A percentile compares a stretch with the other conserved stretches of the same genome.
These are phyloP conservation scores for Calocybe gangraenosa DNA, from an alignment of 768 basidiomycete species.

Conservation along the genomic window DNA sequence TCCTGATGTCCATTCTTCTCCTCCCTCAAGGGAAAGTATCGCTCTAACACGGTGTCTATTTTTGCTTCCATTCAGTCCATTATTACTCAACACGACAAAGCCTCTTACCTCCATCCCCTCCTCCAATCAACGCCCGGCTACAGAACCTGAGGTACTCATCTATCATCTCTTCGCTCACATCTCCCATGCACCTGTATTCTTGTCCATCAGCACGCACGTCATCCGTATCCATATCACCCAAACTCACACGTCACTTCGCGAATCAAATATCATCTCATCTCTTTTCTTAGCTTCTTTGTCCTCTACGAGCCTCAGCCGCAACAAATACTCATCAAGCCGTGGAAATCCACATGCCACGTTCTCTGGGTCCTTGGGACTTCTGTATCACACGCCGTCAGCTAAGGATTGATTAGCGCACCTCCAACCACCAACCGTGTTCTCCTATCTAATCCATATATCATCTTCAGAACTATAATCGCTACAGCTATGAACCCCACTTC, in stretches of 20 bases:
- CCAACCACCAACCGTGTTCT: slow-evolving; percentile 41
- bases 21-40: slow-evolving; percentile 36
- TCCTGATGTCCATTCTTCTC: slow-evolving; percentile 6
- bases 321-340: slow-evolving; percentile 42
- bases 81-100: slow-evolving; percentile 2
- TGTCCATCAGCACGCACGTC: slow-evolving; percentile 7
- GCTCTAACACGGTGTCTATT: slow-evolving; percentile 25
- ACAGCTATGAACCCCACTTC: slow-evolving; percentile 61
- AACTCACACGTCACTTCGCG: slow-evolving; percentile 43
- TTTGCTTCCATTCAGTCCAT: slow-evolving; percentile 8
- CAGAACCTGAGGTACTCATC: slow-evolving; percentile 70
- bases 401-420: background rate
- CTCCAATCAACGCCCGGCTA: slow-evolving; percentile 43
- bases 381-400: slow-evolving; percentile 21
- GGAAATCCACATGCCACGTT: slow-evolving; percentile 67
- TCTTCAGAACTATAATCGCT: slow-evolving; percentile 70
- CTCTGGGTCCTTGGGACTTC: slow-evolving; percentile 36
- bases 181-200: slow-evolving; percentile 44
- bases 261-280: slow-evolving; percentile 36
- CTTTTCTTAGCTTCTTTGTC: slow-evolving; percentile 25
- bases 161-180: slow-evolving; percentile 45
- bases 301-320: slow-evolving; percentile 32
- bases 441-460: slow-evolving; percentile 84
- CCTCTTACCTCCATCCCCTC: slow-evolving; percentile 22
- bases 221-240: background rate